Evolutionary conservation across 345 rosid species (phyloP).

Genomic region (Eucalyptus cloeziana): DNA sequence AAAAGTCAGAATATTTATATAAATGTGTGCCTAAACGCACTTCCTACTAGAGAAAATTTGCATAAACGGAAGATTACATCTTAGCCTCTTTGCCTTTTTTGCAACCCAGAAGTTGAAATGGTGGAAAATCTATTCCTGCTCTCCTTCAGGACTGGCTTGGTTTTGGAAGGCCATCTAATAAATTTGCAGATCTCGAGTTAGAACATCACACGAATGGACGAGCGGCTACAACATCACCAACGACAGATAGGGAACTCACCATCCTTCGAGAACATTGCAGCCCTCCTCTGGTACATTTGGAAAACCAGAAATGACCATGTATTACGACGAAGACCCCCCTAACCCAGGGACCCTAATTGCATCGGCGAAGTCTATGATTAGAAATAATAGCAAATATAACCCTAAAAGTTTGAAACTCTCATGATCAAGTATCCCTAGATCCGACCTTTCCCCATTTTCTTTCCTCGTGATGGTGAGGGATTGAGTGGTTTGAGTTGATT

Average conservation of each 20-base stretch:
- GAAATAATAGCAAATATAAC: neutral
- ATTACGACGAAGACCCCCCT: neutral
- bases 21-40: no score
- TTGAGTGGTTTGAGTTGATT: neutral
- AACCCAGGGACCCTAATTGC: neutral
- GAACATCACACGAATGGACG: neutral
- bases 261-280: neutral
- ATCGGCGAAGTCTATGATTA: neutral
- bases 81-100: no score
- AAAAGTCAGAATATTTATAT: no score
- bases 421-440: no score
- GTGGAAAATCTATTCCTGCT: neutral
- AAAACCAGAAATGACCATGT: neutral
- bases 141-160: neutral
- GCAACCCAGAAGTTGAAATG: no score
- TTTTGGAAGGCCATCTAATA: fast-evolving
- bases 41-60: no score
- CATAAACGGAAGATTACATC: no score
- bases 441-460: no score
- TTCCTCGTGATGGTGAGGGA: no score
- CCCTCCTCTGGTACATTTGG: neutral
- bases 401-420: no score
- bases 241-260: neutral
- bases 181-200: neutral
- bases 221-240: neutral